Conservation (phyloP, 768 basidiomycete genomes). For the Xanthoconium purpureum region DNA sequence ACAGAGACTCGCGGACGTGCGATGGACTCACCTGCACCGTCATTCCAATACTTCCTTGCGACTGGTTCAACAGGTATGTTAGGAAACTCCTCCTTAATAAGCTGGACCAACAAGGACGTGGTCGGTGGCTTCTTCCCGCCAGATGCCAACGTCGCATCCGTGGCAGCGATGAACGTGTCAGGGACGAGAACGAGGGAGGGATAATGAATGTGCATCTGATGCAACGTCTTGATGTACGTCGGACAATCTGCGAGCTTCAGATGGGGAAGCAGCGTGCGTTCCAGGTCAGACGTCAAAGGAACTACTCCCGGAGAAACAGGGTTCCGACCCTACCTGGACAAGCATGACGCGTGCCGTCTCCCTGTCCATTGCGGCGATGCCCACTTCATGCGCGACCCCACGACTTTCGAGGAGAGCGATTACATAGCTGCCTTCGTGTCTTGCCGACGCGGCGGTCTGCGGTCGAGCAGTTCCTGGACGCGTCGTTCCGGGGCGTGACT, state of each 20-base stretch:
- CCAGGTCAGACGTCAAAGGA: neutral
- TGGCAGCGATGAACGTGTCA: constrained; percentile 68
- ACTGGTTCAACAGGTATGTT: constrained; percentile 66
- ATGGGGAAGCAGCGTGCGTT: neutral
- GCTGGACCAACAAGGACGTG: constrained; percentile 67
- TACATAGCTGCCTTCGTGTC: constrained; percentile 59
- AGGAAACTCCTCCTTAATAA: constrained; percentile 73
- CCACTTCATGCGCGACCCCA: constrained; percentile 79
- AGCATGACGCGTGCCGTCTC: constrained; percentile 74
- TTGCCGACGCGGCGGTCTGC: constrained; percentile 58
- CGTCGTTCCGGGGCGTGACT: constrained; percentile 50
- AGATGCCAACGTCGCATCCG: constrained; percentile 47
- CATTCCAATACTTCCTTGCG: constrained; percentile 82
- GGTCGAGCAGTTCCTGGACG: constrained; percentile 48
- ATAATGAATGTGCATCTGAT: constrained; percentile 76
- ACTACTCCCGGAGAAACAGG: neutral
- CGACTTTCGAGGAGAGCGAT: constrained; percentile 74
- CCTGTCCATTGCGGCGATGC: constrained; percentile 80
- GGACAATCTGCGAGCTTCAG: constrained; percentile 77
- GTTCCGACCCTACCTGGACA: constrained; percentile 57
- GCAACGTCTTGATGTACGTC: constrained; percentile 85
- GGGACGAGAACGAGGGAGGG: constrained; percentile 76
- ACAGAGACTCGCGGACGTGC: neutral
- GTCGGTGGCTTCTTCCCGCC: constrained; percentile 42
- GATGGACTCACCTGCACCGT: constrained; percentile 55